These are phyloP conservation scores for Arachis hypogaea DNA, from an alignment of 306 rosid genomes.

Conservation along the genomic window DNA sequence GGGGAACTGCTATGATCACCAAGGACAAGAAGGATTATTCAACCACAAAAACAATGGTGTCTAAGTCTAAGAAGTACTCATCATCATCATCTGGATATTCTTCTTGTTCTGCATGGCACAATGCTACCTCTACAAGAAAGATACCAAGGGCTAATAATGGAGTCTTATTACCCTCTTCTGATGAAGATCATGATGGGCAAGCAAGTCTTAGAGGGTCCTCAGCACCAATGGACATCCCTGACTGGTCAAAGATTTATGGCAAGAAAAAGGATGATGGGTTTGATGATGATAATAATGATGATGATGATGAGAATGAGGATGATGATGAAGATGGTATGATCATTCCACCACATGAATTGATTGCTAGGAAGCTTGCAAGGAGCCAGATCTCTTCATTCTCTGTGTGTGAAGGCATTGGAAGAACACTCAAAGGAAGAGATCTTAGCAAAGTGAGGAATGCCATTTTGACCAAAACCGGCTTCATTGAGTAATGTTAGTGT, in stretches of 20 bases:
- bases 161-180: conserved; percentile 34
- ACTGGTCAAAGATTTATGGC: conserved; percentile 89
- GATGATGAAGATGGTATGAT: conserved; percentile 64
- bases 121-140: conserved; percentile 49
- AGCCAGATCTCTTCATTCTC: conserved; percentile 90
- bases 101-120: conserved; percentile 57
- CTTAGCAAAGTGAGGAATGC: conserved; percentile 90
- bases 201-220: conserved; percentile 35
- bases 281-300: background rate
- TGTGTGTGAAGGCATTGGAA: conserved; percentile 89
- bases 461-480: conserved; percentile 86
- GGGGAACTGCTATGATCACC: conserved; percentile 42
- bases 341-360: conserved; percentile 90
- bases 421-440: conserved; percentile 96
- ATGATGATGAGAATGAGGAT: conserved; percentile 19
- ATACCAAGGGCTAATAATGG: conserved; percentile 49
- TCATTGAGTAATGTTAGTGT: conserved; percentile 63
- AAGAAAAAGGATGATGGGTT: conserved; percentile 21
- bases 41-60: conserved; percentile 31
- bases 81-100: conserved; percentile 24
- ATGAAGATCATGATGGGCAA: conserved; percentile 8
- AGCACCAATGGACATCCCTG: conserved; percentile 76
- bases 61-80: conserved; percentile 16
- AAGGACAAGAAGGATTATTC: conserved; percentile 35
- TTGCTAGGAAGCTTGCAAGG: conserved; percentile 88